Evolutionary conservation across 371 early-diverging fungal genomes (phyloP), one percentile per base, ranked within the genome.

Genomic region (Globomyces sp.): DNA sequence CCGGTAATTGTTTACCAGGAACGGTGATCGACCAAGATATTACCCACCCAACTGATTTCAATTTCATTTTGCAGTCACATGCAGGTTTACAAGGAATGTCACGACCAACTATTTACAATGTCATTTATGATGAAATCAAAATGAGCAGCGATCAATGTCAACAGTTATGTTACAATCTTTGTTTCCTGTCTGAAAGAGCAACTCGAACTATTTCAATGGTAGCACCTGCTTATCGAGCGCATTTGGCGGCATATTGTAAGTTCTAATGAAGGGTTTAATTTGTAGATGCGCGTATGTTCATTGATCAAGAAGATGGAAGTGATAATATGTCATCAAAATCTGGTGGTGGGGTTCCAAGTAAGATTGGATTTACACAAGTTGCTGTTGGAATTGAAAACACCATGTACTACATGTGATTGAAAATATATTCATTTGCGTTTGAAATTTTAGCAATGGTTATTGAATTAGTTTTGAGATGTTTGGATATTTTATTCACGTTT

Each of bases 11-110:
- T 41, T 67, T 76, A 9, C 89, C 97, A 11, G 98, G 97, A 34
- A 92, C 92, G 2, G 87, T 94, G 3, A 69, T 96, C 4, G 95
- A 95, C 68, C 84, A 85, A n/a, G 74, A 71, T 10, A 83, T 95
- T 58, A 86, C 87, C 1, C 89, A 92, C 77, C 95, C 95, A 0
- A 77, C 76, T 40, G 71, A 90, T 46, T 91, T 87, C 70, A 98
- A 99, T 68, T 99, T 99, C 71, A 93, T 90, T 71, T 80, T 97
- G 13, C 89, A 89, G 71, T 87, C 91, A 9, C 97, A 98, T 71
- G 87, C 90, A n/a, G 95, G 96, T 64, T 87, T 90, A 41, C 86
- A 96, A 75, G 99, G 99, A 63, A 94, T 95, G 1, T 92, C 94
- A 43, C 83, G 92, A 43, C 93, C 95, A 2, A 89, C 93, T 2